Conservation (phyloP, 106 monocot genomes). For the Dendrobium catenatum region DNA sequence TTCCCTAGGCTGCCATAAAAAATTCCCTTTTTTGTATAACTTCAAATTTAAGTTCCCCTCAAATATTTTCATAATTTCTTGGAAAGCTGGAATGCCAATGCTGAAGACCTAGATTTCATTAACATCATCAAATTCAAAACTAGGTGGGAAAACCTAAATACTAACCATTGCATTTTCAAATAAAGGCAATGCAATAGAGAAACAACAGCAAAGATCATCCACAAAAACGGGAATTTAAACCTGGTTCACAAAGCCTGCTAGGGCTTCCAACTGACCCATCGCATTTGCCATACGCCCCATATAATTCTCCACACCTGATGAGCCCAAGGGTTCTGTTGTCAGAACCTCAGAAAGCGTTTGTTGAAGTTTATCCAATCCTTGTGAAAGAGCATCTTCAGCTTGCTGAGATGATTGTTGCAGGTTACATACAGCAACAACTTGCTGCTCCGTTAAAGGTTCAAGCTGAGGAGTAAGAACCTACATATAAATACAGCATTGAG, state of each 20-base stretch:
- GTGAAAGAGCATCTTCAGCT: constrained; percentile 83
- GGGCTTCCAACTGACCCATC: constrained; percentile 48
- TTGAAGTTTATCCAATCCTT: constrained; percentile 82
- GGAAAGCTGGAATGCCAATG: too few relatives aligned
- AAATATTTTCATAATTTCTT: too few relatives aligned
- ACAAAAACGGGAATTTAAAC: constrained; percentile 11
- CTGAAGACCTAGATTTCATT: too few relatives aligned
- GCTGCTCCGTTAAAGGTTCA: constrained; percentile 66
- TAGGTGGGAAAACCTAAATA: too few relatives aligned
- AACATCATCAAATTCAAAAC: too few relatives aligned
- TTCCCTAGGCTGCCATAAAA: too few relatives aligned
- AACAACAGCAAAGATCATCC: background rate
- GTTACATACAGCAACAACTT: constrained; percentile 25
- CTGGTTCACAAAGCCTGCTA: constrained; percentile 70
- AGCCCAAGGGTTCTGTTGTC: constrained; percentile 25
- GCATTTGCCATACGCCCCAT: constrained; percentile 68
- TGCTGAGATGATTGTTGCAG: constrained; percentile 68
- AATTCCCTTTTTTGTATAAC: too few relatives aligned
- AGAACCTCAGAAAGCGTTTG: constrained; percentile 64
- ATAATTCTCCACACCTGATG: constrained; percentile 25
- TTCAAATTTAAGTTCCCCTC: too few relatives aligned
- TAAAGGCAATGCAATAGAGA: too few relatives aligned
- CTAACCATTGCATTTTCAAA: too few relatives aligned
- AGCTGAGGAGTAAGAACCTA: constrained; percentile 61
- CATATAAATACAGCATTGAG: constrained; percentile 7